Evolutionary conservation across 2,329 filamentous ascomycete genomes (phyloP).

Genomic region (Pochonia chlamydosporia): DNA sequence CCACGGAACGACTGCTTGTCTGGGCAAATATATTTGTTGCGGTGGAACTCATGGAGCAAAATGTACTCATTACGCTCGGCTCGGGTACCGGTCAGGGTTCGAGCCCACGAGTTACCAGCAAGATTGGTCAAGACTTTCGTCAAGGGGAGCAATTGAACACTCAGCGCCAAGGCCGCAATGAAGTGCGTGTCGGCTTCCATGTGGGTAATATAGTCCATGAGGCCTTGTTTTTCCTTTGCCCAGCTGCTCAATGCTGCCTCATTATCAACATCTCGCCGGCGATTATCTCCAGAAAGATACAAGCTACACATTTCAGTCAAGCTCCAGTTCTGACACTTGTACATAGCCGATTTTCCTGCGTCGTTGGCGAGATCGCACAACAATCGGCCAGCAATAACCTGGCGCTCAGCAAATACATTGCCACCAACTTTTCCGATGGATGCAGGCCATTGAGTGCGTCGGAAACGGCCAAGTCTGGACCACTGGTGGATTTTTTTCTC

Average conservation of each 20-base stretch:
- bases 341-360: slow-evolving; percentile 94
- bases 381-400: slow-evolving; percentile 80
- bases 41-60: slow-evolving; percentile 92
- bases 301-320: slow-evolving; percentile 95
- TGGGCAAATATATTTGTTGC: slow-evolving; percentile 95
- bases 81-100: slow-evolving; percentile 89
- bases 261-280: slow-evolving; percentile 79
- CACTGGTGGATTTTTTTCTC: slow-evolving; percentile 91
- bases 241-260: slow-evolving; percentile 82
- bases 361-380: slow-evolving; percentile 95
- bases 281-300: slow-evolving; percentile 68
- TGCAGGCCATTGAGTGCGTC: slow-evolving; percentile 78
- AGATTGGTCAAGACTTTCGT: slow-evolving; percentile 95
- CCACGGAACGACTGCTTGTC: slow-evolving; percentile 84
- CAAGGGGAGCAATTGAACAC: slow-evolving; percentile 85
- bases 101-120: slow-evolving; percentile 96
- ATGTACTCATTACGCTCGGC: slow-evolving; percentile 99
- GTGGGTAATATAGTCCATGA: slow-evolving; percentile 91
- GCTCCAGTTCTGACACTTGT: slow-evolving; percentile 96
- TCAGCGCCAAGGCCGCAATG: slow-evolving; percentile 82
- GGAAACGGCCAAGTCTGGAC: slow-evolving; percentile 86
- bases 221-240: slow-evolving; percentile 69
- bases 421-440: slow-evolving; percentile 80
- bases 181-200: slow-evolving; percentile 95
- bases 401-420: slow-evolving; percentile 88